Evolutionary conservation across 805 yeast species (phyloP), one percentile per base, ranked within the genome.

Genomic region (Hanseniaspora lindneri): DNA sequence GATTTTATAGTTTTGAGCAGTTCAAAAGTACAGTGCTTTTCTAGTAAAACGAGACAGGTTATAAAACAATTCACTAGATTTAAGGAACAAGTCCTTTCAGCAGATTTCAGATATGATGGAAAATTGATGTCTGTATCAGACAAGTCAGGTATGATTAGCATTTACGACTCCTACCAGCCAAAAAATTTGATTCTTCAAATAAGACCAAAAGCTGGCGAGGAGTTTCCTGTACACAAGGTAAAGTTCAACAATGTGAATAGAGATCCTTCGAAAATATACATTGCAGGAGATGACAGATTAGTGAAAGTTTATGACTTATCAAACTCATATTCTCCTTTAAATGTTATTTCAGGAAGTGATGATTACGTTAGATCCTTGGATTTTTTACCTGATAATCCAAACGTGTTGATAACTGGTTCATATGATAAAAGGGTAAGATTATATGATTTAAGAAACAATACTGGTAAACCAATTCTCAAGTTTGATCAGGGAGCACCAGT

Each of bases 1-100:
- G 95, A 92, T 66, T 83, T 89, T 67, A 97, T 96, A 21, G 84
- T 92, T 30, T 83, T 96, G 0, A 79, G 94, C 27, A 80, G 94
- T 17, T 82, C 96, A 0, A 73, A 96, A 60, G 83, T 92, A 50
- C 97, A 92, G 63, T 77, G 92, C 8, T 84, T 89, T 59, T 83
- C 95, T 0, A 80, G 95, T n/a, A 85, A 85, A 63, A 92, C 97
- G 0, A 74, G 96, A 58, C 94, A 86, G 60, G 95, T 88, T 3
- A 71, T 77, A 34, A 85, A 85, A 66, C 87, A 95, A 0, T 83
- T 87, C 55, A 70, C 80, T 5, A 66, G 96, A 54, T 92, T 92
- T 66, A 87, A 84, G 60, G 97, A 89, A 58, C 79, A 88, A 0
- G 98, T 87, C 0, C 86, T 84, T 60, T 76, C 86, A 28, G 97